Evolutionary conservation across 2,329 filamentous ascomycete species (phyloP).

Genomic region (Pseudogymnoascus sp.): DNA sequence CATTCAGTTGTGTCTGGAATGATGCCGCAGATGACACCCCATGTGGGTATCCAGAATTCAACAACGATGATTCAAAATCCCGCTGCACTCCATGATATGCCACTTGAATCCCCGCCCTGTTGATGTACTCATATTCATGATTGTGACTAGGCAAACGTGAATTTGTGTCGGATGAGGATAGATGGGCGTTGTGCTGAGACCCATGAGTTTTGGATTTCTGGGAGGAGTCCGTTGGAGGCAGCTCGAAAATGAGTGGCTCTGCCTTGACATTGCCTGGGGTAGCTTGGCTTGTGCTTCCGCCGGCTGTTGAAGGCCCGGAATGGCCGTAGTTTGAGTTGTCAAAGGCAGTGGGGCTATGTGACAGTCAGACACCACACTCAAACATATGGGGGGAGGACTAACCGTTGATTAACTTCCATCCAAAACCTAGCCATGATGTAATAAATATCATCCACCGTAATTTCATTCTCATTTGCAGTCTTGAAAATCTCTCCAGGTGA

Average conservation of each 20-base stretch:
- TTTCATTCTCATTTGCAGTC: background rate
- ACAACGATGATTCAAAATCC: background rate
- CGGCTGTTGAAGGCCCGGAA: background rate
- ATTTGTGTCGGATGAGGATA: background rate
- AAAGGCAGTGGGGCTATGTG: background rate
- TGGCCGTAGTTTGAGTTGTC: background rate
- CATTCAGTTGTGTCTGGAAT: background rate
- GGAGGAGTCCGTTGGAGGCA: background rate
- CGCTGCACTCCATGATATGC: background rate
- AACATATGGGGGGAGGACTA: background rate
- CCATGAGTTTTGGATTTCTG: background rate
- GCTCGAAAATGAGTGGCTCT: background rate
- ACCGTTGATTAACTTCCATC: background rate
- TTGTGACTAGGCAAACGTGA: background rate
- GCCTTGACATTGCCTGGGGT: background rate
- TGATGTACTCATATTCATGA: background rate
- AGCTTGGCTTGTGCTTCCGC: background rate
- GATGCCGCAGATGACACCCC: background rate
- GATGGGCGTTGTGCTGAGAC: background rate
- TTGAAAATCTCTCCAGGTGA: background rate
- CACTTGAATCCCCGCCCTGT: background rate
- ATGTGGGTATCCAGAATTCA: background rate
- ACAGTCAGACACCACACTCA: background rate
- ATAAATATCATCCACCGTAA: background rate
- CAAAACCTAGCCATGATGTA: constrained; percentile 6